Conservation (phyloP, 208 protist species). For the Wallacemonas collosoma region DNA sequence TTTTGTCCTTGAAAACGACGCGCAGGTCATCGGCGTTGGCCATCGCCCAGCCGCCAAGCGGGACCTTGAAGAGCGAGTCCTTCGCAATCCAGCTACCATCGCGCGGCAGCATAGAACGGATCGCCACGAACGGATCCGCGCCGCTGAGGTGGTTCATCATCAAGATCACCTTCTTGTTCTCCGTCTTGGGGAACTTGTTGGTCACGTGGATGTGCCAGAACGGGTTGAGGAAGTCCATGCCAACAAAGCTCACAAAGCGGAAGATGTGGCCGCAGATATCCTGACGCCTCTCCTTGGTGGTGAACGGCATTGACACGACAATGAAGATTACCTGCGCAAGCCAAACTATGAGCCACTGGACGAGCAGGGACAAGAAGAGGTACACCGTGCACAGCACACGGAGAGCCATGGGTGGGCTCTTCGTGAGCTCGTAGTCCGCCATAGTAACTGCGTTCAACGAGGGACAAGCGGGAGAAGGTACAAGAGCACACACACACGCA, state of each 20-base stretch:
- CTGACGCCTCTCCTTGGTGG: constrained; percentile 45
- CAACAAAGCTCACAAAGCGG: constrained; percentile 56
- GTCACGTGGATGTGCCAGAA: constrained; percentile 77
- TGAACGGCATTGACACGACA: constrained; percentile 63
- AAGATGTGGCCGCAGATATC: constrained; percentile 85
- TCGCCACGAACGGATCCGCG: constrained; percentile 77
- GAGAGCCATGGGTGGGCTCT: constrained; percentile 27
- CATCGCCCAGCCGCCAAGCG: constrained; percentile 84
- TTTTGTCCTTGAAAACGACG: constrained; percentile 79
- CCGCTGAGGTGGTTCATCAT: constrained; percentile 88
- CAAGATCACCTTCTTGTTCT: constrained; percentile 69
- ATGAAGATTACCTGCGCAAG: constrained; percentile 67
- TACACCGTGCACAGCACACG: constrained; percentile 59
- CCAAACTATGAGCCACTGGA: constrained; percentile 72
- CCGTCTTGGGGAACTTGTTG: constrained; percentile 63
- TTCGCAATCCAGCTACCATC: constrained; percentile 87
- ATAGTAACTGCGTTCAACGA: neutral
- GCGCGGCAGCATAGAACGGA: constrained; percentile 69
- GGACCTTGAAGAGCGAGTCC: constrained; percentile 75
- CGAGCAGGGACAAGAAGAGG: constrained; percentile 42
- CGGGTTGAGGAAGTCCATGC: constrained; percentile 74
- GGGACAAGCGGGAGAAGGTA: neutral
- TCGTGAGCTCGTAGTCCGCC: constrained; percentile 9
- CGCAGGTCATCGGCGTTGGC: constrained; percentile 75
- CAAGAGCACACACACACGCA: neutral